Conservation (phyloP, 371 early-diverging fungal genomes). For the Coemansia sp. region DNA sequence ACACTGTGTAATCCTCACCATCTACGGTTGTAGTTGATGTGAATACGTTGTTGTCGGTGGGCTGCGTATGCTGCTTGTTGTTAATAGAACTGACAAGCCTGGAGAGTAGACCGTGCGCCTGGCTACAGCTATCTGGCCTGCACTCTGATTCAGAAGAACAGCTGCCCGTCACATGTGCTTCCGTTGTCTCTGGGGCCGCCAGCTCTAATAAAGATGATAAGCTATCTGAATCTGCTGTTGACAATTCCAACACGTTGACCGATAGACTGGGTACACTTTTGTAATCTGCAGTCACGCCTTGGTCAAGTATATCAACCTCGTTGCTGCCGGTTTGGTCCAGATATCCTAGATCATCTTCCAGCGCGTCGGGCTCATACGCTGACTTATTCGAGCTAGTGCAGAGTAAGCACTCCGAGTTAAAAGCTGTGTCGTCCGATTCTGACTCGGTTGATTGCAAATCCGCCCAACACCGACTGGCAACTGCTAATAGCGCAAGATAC, state of each 20-base stretch:
- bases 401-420: not conserved
- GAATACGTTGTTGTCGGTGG: not conserved
- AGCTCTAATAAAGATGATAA: too few relatives aligned
- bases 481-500: too few relatives aligned
- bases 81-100: not conserved
- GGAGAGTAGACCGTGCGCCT: not conserved
- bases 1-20: not conserved
- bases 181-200: too few relatives aligned
- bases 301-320: not conserved
- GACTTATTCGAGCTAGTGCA: not conserved
- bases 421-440: not conserved
- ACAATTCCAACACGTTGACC: not conserved
- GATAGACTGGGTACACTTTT: too few relatives aligned
- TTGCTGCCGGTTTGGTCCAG: not conserved
- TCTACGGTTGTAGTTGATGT: constrained; percentile 6
- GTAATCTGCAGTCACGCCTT: not conserved
- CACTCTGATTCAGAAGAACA: not conserved
- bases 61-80: not conserved
- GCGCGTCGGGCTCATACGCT: not conserved
- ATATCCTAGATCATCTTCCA: not conserved
- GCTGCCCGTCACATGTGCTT: too few relatives aligned
- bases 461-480: not conserved
- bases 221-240: not conserved
- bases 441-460: not conserved
- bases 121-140: not conserved